Conservation (phyloP, 768 basidiomycete species). For the Gloeopeniophorella convolvens region DNA sequence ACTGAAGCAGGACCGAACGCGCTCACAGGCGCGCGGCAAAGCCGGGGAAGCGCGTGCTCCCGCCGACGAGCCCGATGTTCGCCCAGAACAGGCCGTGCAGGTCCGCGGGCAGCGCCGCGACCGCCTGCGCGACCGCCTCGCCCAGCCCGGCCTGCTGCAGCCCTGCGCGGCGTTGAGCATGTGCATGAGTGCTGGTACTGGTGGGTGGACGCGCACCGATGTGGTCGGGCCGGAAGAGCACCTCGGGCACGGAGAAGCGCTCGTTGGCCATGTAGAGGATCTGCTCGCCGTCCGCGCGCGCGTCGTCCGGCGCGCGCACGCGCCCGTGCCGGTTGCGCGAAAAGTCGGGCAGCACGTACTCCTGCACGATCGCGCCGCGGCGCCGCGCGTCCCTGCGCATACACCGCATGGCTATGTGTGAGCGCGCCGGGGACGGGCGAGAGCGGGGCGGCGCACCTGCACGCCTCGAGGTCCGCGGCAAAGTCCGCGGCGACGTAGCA, state of each 20-base stretch:
- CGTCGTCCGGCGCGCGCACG: slow-evolving; percentile 48
- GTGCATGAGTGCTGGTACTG: not conserved
- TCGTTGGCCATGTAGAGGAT: slow-evolving; percentile 87
- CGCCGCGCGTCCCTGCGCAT: slow-evolving; percentile 43
- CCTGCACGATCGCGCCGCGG: slow-evolving; percentile 66
- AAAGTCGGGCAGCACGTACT: slow-evolving; percentile 89
- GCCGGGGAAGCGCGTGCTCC: slow-evolving; percentile 68
- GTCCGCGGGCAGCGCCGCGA: slow-evolving; percentile 69
- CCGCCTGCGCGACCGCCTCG: slow-evolving; percentile 66
- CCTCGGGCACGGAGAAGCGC: slow-evolving; percentile 87
- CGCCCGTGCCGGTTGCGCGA: slow-evolving; percentile 57
- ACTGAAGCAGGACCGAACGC: slow-evolving; percentile 4
- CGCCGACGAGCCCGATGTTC: slow-evolving; percentile 87
- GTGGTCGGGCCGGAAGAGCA: slow-evolving; percentile 84
- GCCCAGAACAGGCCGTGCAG: slow-evolving; percentile 93
- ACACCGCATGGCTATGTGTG: slow-evolving; percentile 3
- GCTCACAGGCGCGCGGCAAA: slow-evolving; percentile 73
- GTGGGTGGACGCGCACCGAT: slow-evolving; percentile 50
- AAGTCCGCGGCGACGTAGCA: slow-evolving; percentile 80
- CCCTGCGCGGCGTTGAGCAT: slow-evolving; percentile 36
- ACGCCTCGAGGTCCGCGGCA: slow-evolving; percentile 64
- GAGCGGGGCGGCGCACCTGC: slow-evolving; percentile 75
- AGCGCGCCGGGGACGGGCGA: not conserved
- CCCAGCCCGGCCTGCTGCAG: slow-evolving; percentile 78
- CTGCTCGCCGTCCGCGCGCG: slow-evolving; percentile 50